Evolutionary conservation across 2,329 filamentous ascomycete species (phyloP), one percentile per base, ranked within the genome.

Genomic region (Aureobasidium sp.): DNA sequence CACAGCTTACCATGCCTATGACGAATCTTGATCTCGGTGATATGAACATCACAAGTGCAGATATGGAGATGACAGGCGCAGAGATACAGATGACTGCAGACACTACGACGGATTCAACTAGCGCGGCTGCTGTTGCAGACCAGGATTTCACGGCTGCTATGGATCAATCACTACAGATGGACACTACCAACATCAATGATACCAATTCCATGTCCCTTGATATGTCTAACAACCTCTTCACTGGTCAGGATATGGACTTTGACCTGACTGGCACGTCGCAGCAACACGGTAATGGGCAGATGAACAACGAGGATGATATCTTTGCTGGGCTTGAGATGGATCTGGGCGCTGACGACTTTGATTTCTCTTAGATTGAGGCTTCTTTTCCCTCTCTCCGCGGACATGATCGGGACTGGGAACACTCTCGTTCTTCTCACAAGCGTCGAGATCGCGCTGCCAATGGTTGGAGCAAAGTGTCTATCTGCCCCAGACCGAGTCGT

Each of bases 1-100:
- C 87, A 69, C 80, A 88, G 34, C 64, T 69, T 12, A 62, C 65
- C 12, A 67, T 72, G 50, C 64, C 64, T 13, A 57, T 69, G 51
- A 47, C 67, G 13, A 66, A 68, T 23, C 66, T 70, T 5, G 67
- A 68, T 12, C 70, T 74, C 66, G 69, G 72, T 57, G 72, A 71
- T 10, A 67, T 75, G 13, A 71, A 71, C 20, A 64, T 74, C 10
- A 37, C 60, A 27, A 51, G 55, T 13, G 61, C 50, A 36, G 53
- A 59, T 13, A 46, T 59, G 46, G 37, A 50, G 23, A 44, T 41
- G 3, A 32, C 50, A n/a, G 32, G 36, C 26, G 39, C 48, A 15
- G 50, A 55, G 8, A 46, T 61, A 29, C 47, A 61, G 2, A 51
- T 46, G 20, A 26, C 34, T 15, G 46, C 36, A 3, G 46, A 36